Conservation (phyloP, 768 basidiomycete species). For the Tephrocybe sp. region DNA sequence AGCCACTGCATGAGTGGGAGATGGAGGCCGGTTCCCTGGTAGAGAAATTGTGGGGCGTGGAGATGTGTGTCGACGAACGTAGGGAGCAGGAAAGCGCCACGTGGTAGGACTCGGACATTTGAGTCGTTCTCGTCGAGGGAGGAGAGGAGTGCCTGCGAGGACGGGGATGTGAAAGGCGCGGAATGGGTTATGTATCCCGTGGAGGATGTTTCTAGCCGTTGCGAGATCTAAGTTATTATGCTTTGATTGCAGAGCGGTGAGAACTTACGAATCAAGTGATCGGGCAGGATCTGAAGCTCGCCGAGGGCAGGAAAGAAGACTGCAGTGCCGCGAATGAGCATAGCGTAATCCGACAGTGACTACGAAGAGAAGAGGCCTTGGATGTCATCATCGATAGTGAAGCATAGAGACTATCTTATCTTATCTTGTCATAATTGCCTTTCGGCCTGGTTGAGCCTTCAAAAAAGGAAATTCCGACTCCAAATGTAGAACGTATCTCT, state of each 20-base stretch:
- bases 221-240: not conserved
- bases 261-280: slow-evolving; percentile 53
- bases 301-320: slow-evolving; percentile 57
- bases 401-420: too few relatives aligned
- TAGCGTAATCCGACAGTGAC: too few relatives aligned
- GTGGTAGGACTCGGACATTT: slow-evolving; percentile 31
- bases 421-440: too few relatives aligned
- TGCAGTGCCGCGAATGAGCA: slow-evolving; percentile 49
- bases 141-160: slow-evolving; percentile 34
- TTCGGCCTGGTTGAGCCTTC: too few relatives aligned
- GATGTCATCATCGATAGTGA: too few relatives aligned
- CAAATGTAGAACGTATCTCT: too few relatives aligned
- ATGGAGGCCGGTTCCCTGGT: slow-evolving; percentile 85
- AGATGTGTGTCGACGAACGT: slow-evolving; percentile 83
- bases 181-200: slow-evolving; percentile 55
- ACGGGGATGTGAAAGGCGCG: slow-evolving; percentile 32
- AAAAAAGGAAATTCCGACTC: too few relatives aligned
- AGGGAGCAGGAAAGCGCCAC: slow-evolving; percentile 70
- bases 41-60: slow-evolving; percentile 88
- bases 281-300: slow-evolving; percentile 50
- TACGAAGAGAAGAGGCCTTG: too few relatives aligned
- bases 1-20: slow-evolving; percentile 86
- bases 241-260: not conserved
- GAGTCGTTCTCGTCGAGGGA: slow-evolving; percentile 20
- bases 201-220: not conserved